Base-by-base conservation (phyloP, 306 rosid genomes). In the Abrus pulchellus region DNA sequence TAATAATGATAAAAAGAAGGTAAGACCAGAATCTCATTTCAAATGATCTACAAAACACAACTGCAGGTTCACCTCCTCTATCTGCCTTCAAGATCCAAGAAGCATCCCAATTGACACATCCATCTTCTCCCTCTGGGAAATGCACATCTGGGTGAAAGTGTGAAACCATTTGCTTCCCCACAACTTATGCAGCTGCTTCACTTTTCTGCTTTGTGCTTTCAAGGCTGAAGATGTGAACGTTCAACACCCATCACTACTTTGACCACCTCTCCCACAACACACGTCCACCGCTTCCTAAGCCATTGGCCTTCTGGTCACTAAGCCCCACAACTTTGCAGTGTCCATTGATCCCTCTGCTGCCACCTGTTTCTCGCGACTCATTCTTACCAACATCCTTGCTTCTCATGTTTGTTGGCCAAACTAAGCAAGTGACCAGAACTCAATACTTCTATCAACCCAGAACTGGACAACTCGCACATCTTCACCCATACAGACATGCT, bases 311-410 rank as follows among this genome's bases (percentile, higher is more conserved):
- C 63, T 7, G 27, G 34, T 5, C 34, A 56, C 36, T 0, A 56
- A 56, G 36, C 63, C 63, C 5, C 27, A 9, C 11, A 56, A 12
- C 34, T 6, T 1, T 1, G 7, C 40, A 59, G n/a, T 30, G 38
- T 59, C 6, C 40, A 59, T 27, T 56, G 61, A 27, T 7, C 20
- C 20, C 20, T 20, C 20, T 20, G 20, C 20, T 20, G 5, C 62
- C 62, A 27, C 62, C 29, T 13, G 59, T 53, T 59, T 20, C 62
- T 9, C n/a, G 65, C 9, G 65, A 59, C n/a, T 59, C 65, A 59
- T 59, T 30, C 40, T 38, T 28, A 56, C 59, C 1, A 53, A 14
- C 59, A n/a, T 14, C 30, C 8, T 53, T 28, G 33, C 7, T 27
- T 57, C 38, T 57, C 63, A 29, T 9, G 62, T 56, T 56, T 56